Evolutionary conservation across 163 green algal species (phyloP), one percentile per base, ranked within the genome.

Genomic region (Scenedesmus sp.): DNA sequence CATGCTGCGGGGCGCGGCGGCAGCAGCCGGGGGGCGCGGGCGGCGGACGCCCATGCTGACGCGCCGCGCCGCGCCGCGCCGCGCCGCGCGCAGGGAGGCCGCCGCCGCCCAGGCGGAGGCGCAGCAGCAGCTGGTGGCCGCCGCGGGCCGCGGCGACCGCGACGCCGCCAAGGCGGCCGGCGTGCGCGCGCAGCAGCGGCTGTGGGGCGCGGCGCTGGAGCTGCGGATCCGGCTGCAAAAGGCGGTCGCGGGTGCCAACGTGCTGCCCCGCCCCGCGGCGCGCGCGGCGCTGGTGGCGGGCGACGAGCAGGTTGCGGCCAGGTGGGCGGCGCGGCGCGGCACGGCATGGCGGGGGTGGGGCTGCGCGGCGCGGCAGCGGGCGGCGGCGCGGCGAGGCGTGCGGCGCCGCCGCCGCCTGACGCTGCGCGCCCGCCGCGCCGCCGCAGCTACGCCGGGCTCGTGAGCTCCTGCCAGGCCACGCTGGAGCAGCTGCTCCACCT

Each of bases 171-270:
- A 83, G 64, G 75, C 56, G 0, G 45, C 64, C 15, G 64, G 48
- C 28, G 75, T 83, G 64, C 53, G 75, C 20, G 56, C 75, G 15
- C 75, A 83, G 75, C 81, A 83, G 45, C 42, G 50, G 39, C 50
- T 96, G 39, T 96, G 90, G 85, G 88, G 93, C 22, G 65, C 78
- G 1, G 74, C 76, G 24, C 81, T 96, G 45, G 87, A 95, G 79
- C 26, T 83, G 24, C 89, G 92, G 50, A 96, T 96, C 54, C 80
- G 92, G 71, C 80, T 95, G 60, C 92, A 96, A 80, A 60, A 62
- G 13, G 75, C 75, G 24, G 39, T 95, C 60, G 73, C 83, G 22
- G 86, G 80, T 1, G 83, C 78, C 63, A 89, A 92, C 60, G 66
- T 84, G 0, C 69, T 95, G 42, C 87, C 90, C 20, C 79, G 78